Base-by-base conservation (phyloP, 768 basidiomycete genomes). In the Mycena galericulata region DNA sequence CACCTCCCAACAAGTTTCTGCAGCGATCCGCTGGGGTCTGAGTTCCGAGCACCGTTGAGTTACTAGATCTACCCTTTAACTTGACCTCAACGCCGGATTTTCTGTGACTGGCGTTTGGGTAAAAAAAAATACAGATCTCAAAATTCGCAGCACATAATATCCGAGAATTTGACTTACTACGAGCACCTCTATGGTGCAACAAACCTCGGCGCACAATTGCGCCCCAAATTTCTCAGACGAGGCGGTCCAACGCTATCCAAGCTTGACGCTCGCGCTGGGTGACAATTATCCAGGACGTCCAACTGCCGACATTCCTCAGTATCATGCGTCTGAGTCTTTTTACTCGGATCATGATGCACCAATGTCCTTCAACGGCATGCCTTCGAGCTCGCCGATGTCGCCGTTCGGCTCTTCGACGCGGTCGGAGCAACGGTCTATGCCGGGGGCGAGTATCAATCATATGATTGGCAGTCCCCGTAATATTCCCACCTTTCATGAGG, bases 221-320 rank as follows among this genome's bases (percentile, higher is more conserved):
- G n/a, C 29, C 17, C 56, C 56, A 18, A 22, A 65, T 14, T 65
- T 65, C 26, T 32, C 64, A 12, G 29, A 29, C n/a, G 38, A 49
- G 2, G 18, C 24, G 2, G 47, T 65, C 47, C 12, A 51, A 5
- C 64, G 56, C 22, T 65, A 65, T 47, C 64, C 64, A 9, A 65
- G 49, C 56, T 50, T 65, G 9, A 51, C 64, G 3, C n/a, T 41
- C n/a, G 64, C 64, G 14, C 27, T 65, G 38, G 64, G 64, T 2
- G 34, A 58, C 30, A 30, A 27, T 29, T 65, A 65, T 29, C 64
- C 64, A 18, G 22, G 56, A 29, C 14, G 58, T n/a, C n/a, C 54
- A 18, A 24, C 38, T 22, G n/a, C 8, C 7, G 53, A 12, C 24
- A 11, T 4, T 32, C 12, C 36, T 64, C 34, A 12, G 36, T 47